These are phyloP conservation scores for Heliosperma pusillum DNA, from an alignment of 148 eudicot genomes.

Conservation along the genomic window DNA sequence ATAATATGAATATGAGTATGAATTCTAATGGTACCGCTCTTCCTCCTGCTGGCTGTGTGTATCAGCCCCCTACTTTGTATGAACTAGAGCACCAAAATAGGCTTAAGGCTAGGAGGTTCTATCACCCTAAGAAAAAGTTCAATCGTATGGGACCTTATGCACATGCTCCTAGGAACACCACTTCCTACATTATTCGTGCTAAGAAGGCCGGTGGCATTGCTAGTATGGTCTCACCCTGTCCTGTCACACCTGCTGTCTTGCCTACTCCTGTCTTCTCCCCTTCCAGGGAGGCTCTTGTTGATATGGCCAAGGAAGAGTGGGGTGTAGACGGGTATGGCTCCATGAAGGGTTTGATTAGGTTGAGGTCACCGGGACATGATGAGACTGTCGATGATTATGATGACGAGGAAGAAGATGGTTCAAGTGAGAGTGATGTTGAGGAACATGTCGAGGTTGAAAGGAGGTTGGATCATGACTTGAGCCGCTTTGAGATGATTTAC, in stretches of 20 bases:
- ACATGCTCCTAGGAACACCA: constrained; percentile 88
- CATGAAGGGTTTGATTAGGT: constrained; percentile 91
- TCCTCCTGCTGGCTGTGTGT: background rate
- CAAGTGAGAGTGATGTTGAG: constrained; percentile 96
- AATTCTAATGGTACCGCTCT: background rate
- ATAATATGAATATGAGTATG: background rate
- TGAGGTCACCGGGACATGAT: constrained; percentile 69
- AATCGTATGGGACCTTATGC: constrained; percentile 72
- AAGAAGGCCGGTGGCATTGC: constrained; percentile 91
- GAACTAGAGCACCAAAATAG: constrained; percentile 84
- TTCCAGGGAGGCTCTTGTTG: constrained; percentile 80
- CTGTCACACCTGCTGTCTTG: constrained; percentile 83
- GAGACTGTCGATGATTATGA: constrained; percentile 65
- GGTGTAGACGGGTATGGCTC: constrained; percentile 98
- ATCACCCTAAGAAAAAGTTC: constrained; percentile 56
- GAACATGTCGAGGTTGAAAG: constrained; percentile 97
- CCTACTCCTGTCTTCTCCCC: constrained; percentile 92
- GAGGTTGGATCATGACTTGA: constrained; percentile 91
- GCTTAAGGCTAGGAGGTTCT: constrained; percentile 62
- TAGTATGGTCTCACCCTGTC: constrained; percentile 70
- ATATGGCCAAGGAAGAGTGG: constrained; percentile 98
- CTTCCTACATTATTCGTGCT: constrained; percentile 76
- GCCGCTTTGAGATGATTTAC: constrained; percentile 89
- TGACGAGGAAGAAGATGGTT: constrained; percentile 67
- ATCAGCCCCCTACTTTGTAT: constrained; percentile 20